phyloP scores from a whole-genome alignment of 208 protist genomes.

The Wallacemonas sp. region DNA sequence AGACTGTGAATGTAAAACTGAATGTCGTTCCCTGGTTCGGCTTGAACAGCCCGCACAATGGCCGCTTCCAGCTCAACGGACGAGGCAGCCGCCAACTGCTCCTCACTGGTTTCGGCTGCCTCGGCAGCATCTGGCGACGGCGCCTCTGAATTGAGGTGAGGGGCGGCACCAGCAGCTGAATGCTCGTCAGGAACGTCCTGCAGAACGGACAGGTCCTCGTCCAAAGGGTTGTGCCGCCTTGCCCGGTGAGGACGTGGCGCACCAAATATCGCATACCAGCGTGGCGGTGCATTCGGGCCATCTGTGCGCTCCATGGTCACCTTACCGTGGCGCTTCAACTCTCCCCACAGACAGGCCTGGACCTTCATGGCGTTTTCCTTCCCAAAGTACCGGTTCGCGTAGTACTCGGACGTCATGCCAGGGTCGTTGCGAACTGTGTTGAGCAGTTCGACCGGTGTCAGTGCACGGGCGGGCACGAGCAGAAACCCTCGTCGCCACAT shows the following conservation, averaged over 20 bases:
- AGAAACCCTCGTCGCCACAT: no score
- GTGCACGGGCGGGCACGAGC: constrained; percentile 19
- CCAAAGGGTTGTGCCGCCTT: constrained; percentile 57
- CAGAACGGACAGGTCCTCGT: constrained; percentile 80
- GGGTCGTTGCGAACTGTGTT: constrained; percentile 79
- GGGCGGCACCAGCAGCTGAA: neutral
- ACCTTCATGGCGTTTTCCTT: constrained; percentile 59
- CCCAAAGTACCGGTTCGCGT: constrained; percentile 87
- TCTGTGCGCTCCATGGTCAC: constrained; percentile 73
- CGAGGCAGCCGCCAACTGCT: neutral
- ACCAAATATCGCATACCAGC: constrained; percentile 73
- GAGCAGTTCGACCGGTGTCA: constrained; percentile 56
- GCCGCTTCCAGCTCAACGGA: constrained; percentile 39
- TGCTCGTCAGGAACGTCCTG: constrained; percentile 10
- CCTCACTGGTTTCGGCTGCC: constrained; percentile 6
- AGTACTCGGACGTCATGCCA: constrained; percentile 80
- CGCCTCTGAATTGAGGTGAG: no score
- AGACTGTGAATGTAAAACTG: constrained; percentile 72
- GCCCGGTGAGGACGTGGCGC: constrained; percentile 55
- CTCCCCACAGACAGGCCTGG: constrained; percentile 72
- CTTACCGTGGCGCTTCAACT: constrained; percentile 79
- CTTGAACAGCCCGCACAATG: constrained; percentile 53
- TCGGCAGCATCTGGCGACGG: constrained; percentile 11
- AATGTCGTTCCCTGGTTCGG: constrained; percentile 57
- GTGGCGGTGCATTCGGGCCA: constrained; percentile 50